phyloP scores from a whole-genome alignment of 139 green algal species.

The Chlorella sp. region DNA sequence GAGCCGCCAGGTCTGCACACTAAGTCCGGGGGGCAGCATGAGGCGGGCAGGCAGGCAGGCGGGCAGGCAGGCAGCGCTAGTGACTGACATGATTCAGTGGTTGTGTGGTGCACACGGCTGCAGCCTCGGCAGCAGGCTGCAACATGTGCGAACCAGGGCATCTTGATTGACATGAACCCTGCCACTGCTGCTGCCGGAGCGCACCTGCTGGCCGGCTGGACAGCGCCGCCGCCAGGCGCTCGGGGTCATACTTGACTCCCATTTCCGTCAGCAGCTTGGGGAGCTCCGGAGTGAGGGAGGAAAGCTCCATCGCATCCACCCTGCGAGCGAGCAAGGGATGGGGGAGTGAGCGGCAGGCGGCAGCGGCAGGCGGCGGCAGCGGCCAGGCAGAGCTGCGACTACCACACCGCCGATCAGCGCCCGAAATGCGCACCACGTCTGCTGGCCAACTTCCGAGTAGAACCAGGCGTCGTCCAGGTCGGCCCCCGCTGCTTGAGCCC shows the following conservation, averaged over 20 bases:
- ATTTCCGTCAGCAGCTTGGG: constrained; percentile 77
- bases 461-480: constrained; percentile 46
- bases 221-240: constrained; percentile 61
- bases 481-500: neutral
- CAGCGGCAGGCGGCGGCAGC: neutral
- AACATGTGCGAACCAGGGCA: too few relatives aligned
- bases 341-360: neutral
- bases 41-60: neutral
- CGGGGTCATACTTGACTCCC: constrained; percentile 82
- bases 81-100: too few relatives aligned
- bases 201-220: constrained; percentile 40
- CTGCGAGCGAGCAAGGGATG: neutral
- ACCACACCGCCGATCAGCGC: neutral
- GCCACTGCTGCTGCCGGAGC: too few relatives aligned
- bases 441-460: constrained; percentile 60
- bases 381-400: neutral
- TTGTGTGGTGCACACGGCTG: too few relatives aligned
- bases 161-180: too few relatives aligned
- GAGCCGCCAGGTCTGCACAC: constrained; percentile 59
- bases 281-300: constrained; percentile 75
- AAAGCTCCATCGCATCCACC: constrained; percentile 85
- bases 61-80: too few relatives aligned
- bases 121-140: too few relatives aligned
- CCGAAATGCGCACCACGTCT: constrained; percentile 29
- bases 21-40: too few relatives aligned